These are phyloP conservation scores for Ceriops tagal DNA, from an alignment of 345 rosid species.

Conservation along the genomic window DNA sequence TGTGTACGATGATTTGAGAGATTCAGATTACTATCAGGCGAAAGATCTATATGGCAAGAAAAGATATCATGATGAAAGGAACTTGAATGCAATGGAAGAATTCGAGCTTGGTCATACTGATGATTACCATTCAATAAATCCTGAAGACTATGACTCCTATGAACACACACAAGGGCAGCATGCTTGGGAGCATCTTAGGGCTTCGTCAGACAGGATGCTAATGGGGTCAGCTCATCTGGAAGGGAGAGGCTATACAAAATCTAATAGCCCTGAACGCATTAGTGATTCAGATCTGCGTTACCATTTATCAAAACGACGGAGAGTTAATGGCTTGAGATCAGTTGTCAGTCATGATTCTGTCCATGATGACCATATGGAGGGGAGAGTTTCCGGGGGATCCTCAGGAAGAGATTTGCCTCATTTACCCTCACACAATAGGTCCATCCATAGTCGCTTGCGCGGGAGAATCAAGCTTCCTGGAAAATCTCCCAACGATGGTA, in stretches of 20 bases:
- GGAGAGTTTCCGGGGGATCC: constrained; percentile 39
- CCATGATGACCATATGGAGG: constrained; percentile 39
- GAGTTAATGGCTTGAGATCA: constrained; percentile 62
- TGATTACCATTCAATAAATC: constrained; percentile 43
- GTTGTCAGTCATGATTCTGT: constrained; percentile 53
- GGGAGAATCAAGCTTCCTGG: constrained; percentile 84
- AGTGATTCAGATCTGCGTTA: constrained; percentile 63
- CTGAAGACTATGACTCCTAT: constrained; percentile 44
- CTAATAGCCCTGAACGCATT: constrained; percentile 46
- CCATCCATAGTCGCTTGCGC: constrained; percentile 56
- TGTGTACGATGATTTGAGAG: constrained; percentile 75
- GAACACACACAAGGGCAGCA: constrained; percentile 50
- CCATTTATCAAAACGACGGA: constrained; percentile 63
- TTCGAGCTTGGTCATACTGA: constrained; percentile 44
- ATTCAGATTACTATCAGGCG: constrained; percentile 61
- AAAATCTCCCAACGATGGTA: constrained; percentile 35
- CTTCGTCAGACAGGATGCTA: constrained; percentile 47
- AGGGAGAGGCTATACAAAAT: constrained; percentile 43
- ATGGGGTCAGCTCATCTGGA: constrained; percentile 42
- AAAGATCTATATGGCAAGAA: constrained; percentile 65
- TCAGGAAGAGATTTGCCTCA: constrained; percentile 41
- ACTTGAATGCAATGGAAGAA: constrained; percentile 45
- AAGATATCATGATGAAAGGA: constrained; percentile 54
- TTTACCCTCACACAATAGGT: constrained; percentile 37
- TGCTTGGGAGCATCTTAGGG: constrained; percentile 53